Evolutionary conservation across 257 asterid genomes (phyloP).

Genomic region (Gardenia jasminoides): DNA sequence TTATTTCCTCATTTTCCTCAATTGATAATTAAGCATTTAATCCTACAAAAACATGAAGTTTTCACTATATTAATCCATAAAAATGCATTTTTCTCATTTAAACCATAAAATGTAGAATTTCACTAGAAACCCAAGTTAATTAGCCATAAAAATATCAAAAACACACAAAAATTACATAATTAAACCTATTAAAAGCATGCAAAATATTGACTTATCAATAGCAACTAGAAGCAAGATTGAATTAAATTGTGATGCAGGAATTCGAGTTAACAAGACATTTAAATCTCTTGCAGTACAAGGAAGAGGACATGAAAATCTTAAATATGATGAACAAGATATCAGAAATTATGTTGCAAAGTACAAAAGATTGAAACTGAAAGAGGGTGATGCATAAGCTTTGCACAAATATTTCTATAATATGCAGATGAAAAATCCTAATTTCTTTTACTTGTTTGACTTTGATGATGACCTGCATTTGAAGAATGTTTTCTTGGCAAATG

Average conservation of each 20-base stretch:
- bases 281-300: background rate
- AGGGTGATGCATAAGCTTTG: background rate
- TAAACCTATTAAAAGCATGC: too few species aligned
- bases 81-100: too few species aligned
- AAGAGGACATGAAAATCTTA: background rate
- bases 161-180: too few species aligned
- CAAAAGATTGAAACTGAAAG: background rate
- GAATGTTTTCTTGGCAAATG: conserved; percentile 18
- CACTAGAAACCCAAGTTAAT: too few species aligned
- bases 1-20: too few species aligned
- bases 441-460: background rate
- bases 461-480: conserved; percentile 8
- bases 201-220: too few species aligned
- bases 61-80: too few species aligned
- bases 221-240: background rate
- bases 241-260: background rate
- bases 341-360: background rate
- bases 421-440: background rate
- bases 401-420: background rate
- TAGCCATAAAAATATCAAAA: too few species aligned
- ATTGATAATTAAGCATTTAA: too few species aligned
- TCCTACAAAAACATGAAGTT: too few species aligned
- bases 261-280: background rate
- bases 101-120: too few species aligned
- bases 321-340: background rate